Evolutionary conservation across 1,284 basidiomycete genomes (phyloP), one percentile per base, ranked within the genome.

Genomic region (Phylloboletellus chloephorus): DNA sequence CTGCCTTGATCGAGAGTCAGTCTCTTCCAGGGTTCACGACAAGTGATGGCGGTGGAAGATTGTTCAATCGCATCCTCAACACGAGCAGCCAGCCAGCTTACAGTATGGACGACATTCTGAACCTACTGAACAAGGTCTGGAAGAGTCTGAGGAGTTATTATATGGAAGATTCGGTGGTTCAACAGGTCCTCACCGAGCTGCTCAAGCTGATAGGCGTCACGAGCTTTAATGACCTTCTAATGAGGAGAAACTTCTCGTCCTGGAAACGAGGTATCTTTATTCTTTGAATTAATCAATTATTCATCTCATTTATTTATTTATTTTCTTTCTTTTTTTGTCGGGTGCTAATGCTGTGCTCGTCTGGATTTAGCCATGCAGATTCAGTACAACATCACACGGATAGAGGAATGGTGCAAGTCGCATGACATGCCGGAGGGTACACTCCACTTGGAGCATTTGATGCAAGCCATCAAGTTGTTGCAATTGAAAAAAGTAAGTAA

Each of bases 371-470:
- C 93, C 5, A 97, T 98, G 94, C 94, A 97, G 75, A 97, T 97
- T 46, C 94, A 98, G 61, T 97, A 98, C 67, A 97, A 97, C 63
- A 95, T 97, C 60, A 97, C 93, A 31, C 82, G 96, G 30, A 92
- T 99, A 57, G 96, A 99, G 63, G 90, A 95, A 67, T 89, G 92
- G 91, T 93, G 90, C 73, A 95, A 94, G 68, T 91, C 90, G 13
- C 90, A 94, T 57, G 94, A 97, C 63, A 97, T 99, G 92, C 96
- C 96, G 1, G 96, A 99, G 62, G 96, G 96, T 15, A 92, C 92
- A 10, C 74, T 99, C 25, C 96, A 98, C 64, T 74, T 98, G 38
- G 96, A 98, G 68, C 95, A 98, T 65, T 78, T 99, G 65, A 96
- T 98, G 90, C 96, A 99, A 68, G 95, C 96, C 30, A 98, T 96